These are phyloP conservation scores for Ophiognomonia clavigignenti-juglandacearum DNA, from an alignment of 2,329 filamentous ascomycete species.

Conservation along the genomic window DNA sequence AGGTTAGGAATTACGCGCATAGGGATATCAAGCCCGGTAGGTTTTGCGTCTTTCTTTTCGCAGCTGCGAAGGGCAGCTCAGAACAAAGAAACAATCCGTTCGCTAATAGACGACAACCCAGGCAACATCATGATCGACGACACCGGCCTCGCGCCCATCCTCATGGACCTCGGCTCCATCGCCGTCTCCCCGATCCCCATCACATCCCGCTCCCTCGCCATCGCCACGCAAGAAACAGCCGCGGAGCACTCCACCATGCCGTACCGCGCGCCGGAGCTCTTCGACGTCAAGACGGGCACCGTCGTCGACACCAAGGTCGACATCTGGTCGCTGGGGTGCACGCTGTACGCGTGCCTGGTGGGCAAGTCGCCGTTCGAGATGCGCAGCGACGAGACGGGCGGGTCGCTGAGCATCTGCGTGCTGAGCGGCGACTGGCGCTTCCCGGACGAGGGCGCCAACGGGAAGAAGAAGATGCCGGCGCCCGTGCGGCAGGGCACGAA, in stretches of 20 bases:
- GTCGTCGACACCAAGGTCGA: conserved; percentile 95
- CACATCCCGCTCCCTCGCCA: conserved; percentile 81
- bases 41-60: conserved; percentile 19
- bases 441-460: conserved; percentile 73
- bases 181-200: conserved; percentile 83
- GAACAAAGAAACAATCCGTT: too few relatives aligned
- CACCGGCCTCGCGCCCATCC: conserved; percentile 78
- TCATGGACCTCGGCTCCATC: conserved; percentile 96
- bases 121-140: conserved; percentile 99
- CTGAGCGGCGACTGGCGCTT: conserved; percentile 95
- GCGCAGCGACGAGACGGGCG: conserved; percentile 91
- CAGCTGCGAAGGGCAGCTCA: background rate
- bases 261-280: conserved; percentile 94
- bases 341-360: conserved; percentile 93
- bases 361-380: conserved; percentile 97
- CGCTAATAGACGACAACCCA: conserved; percentile 24
- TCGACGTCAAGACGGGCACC: conserved; percentile 91
- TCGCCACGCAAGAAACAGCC: conserved; percentile 89
- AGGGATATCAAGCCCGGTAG: conserved; percentile 94
- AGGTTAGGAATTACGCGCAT: conserved; percentile 80
- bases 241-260: conserved; percentile 98
- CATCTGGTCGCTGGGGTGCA: conserved; percentile 96
- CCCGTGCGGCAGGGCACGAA: conserved; percentile 23
- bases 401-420: conserved; percentile 87
- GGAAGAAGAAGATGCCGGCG: conserved; percentile 39